Evolutionary conservation across 2,329 filamentous ascomycete species (phyloP).

Genomic region (Cladosporium velox): DNA sequence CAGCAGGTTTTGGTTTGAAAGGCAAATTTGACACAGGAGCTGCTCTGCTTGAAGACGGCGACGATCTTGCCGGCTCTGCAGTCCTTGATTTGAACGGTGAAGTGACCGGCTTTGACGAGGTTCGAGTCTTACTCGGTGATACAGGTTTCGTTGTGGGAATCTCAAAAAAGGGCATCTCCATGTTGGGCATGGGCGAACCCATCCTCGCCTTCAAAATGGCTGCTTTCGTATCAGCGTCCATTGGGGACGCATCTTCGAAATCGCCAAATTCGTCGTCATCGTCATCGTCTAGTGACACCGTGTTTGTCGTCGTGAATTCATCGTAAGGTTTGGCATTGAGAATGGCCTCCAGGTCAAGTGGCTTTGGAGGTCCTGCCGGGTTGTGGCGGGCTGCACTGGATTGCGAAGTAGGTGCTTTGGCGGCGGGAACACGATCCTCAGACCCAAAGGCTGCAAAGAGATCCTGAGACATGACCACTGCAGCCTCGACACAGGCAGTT

Average conservation of each 20-base stretch:
- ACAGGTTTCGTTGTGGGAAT: background rate
- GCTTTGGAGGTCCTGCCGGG: conserved; percentile 14
- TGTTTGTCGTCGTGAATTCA: conserved; percentile 25
- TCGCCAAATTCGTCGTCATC: conserved; percentile 57
- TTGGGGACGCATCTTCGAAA: conserved; percentile 46
- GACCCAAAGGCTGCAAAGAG: conserved; percentile 54
- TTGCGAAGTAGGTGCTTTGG: background rate
- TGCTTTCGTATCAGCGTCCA: conserved; percentile 12
- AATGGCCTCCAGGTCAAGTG: conserved; percentile 42
- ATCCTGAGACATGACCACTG: conserved; percentile 53
- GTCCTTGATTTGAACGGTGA: background rate
- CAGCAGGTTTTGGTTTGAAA: conserved; percentile 16
- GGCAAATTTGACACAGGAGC: conserved; percentile 6
- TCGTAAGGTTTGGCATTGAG: conserved; percentile 17
- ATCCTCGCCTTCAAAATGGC: conserved; percentile 16
- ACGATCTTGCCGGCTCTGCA: background rate
- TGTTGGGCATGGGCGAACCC: conserved; percentile 13
- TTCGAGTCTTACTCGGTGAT: background rate
- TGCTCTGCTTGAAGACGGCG: background rate
- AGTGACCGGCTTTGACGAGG: background rate
- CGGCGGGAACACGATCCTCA: background rate
- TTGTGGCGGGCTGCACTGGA: conserved; percentile 11
- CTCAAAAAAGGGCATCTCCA: conserved; percentile 19
- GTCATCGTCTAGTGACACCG: conserved; percentile 40
- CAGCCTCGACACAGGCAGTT: background rate